Conservation (phyloP, 208 protist genomes). For the Plasmodiophora brassicae region DNA sequence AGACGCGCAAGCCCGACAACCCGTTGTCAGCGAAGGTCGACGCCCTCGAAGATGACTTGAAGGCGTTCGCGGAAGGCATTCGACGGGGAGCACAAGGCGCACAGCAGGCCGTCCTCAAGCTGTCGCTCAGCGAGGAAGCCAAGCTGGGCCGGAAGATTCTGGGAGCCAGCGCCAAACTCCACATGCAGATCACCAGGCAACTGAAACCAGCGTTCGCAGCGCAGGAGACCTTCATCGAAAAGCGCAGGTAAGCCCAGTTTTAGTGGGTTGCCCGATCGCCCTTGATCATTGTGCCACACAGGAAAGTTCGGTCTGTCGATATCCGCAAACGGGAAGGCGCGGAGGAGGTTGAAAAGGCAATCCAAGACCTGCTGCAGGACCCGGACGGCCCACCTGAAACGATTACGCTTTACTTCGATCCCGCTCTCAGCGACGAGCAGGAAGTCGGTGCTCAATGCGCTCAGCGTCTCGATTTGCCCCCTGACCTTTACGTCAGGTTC, state of each 20-base stretch:
- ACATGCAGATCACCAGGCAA: not conserved
- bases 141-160: conserved; percentile 27
- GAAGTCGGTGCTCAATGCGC: no score
- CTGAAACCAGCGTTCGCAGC: not conserved
- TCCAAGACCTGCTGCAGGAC: no score
- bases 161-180: not conserved
- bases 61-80: not conserved
- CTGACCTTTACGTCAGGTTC: no score
- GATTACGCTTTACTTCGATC: no score
- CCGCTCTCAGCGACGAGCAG: no score
- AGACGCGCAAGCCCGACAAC: not conserved
- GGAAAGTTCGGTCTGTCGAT: no score
- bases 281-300: no score
- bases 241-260: not conserved
- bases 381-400: no score
- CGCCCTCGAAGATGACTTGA: not conserved
- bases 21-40: not conserved
- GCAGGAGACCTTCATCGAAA: conserved; percentile 9
- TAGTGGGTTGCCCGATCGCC: no score
- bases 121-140: conserved; percentile 17
- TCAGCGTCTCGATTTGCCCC: no score
- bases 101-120: not conserved
- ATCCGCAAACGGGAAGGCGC: no score
- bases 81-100: not conserved
- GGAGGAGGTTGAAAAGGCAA: no score